Conservation (phyloP, 495 filamentous ascomycete species). For the Aeminium ludgeri region DNA sequence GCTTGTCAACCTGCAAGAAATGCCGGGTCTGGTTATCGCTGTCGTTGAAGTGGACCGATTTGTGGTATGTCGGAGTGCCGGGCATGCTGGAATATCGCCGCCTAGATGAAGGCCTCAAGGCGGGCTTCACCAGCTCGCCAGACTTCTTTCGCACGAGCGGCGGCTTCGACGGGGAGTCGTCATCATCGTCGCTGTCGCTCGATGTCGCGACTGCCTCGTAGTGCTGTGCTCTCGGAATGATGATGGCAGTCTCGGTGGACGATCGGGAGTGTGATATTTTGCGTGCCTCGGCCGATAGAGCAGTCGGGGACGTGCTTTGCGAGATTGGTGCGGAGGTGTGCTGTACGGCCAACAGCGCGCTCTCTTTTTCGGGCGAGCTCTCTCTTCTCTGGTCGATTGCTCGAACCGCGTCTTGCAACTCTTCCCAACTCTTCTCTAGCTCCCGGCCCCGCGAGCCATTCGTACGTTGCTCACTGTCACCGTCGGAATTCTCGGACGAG, state of each 20-base stretch:
- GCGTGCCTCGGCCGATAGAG: slow-evolving; percentile 39
- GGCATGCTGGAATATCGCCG: slow-evolving; percentile 91
- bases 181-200: slow-evolving; percentile 37
- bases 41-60: slow-evolving; percentile 90
- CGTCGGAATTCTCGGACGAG: slow-evolving; percentile 61
- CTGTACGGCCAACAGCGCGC: background rate
- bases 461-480: slow-evolving; percentile 41
- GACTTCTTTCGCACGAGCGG: slow-evolving; percentile 95
- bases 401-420: slow-evolving; percentile 69
- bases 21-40: slow-evolving; percentile 88
- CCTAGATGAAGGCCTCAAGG: slow-evolving; percentile 57
- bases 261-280: slow-evolving; percentile 69
- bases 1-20: slow-evolving; percentile 82
- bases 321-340: slow-evolving; percentile 6
- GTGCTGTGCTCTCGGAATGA: slow-evolving; percentile 5
- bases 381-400: slow-evolving; percentile 53
- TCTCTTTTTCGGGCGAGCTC: slow-evolving; percentile 35
- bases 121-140: slow-evolving; percentile 86
- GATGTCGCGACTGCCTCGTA: slow-evolving; percentile 5
- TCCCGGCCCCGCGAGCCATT: slow-evolving; percentile 29
- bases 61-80: slow-evolving; percentile 85
- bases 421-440: slow-evolving; percentile 45
- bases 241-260: slow-evolving; percentile 51
- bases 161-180: slow-evolving; percentile 51
- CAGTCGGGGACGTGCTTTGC: slow-evolving; percentile 15